Evolutionary conservation across 164 flowering plant species (phyloP).

Genomic region (Sedum album): DNA sequence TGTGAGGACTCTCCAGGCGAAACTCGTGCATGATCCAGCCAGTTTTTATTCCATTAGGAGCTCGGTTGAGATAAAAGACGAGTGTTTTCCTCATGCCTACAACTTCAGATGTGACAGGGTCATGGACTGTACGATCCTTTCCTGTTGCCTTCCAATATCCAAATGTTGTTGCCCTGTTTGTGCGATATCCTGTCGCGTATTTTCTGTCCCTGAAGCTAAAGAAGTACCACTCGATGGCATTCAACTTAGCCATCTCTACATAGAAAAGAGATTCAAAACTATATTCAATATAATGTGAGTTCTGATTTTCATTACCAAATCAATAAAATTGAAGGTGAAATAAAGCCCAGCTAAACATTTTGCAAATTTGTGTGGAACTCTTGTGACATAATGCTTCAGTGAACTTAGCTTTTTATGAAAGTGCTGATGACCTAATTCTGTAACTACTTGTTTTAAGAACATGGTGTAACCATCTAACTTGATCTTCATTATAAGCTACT

Average conservation of each 20-base stretch:
- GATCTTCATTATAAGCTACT: background rate
- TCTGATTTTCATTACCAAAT: no score
- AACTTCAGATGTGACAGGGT: no score
- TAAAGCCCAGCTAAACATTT: no score
- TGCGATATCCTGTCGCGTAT: no score
- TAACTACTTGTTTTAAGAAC: constrained; percentile 1
- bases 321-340: no score
- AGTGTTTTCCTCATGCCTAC: no score
- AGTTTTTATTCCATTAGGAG: no score
- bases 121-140: no score
- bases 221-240: constrained; percentile 81
- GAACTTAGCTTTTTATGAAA: constrained; percentile 1
- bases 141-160: no score
- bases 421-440: constrained; percentile 4
- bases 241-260: constrained; percentile 62
- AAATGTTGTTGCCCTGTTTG: no score
- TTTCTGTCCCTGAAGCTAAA: constrained; percentile 56
- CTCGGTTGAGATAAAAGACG: no score
- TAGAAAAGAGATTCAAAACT: background rate
- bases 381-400: background rate
- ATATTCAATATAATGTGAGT: no score
- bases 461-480: background rate
- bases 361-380: constrained; percentile 1
- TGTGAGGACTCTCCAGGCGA: constrained; percentile 56
- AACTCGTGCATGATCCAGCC: constrained; percentile 92